phyloP scores from a whole-genome alignment of 306 rosid genomes.

The Inga laurina region DNA sequence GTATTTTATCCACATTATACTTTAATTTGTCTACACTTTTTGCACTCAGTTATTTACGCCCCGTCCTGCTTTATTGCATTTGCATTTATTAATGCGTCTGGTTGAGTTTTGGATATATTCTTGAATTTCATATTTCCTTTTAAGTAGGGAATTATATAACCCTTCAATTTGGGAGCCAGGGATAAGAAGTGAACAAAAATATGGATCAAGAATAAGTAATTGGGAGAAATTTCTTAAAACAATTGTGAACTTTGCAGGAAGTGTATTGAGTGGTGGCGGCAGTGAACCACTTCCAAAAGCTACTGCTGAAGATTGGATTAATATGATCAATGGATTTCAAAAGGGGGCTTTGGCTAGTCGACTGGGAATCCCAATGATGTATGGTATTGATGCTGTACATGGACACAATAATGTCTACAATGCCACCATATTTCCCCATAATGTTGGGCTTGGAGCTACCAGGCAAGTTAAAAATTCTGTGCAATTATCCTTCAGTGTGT shows the following conservation, averaged over 20 bases:
- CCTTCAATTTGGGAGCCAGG: not conserved
- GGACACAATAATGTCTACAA: conserved; percentile 95
- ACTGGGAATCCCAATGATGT: conserved; percentile 93
- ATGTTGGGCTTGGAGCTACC: conserved; percentile 92
- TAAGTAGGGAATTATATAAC: not conserved
- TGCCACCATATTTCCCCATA: conserved; percentile 96
- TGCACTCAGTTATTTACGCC: not conserved
- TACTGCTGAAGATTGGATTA: conserved; percentile 84
- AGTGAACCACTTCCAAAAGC: conserved; percentile 90
- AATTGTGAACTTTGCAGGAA: conserved; percentile 57
- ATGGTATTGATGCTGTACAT: conserved; percentile 98
- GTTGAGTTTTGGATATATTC: not conserved
- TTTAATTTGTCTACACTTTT: conserved; percentile 6
- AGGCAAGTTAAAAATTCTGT: conserved; percentile 61
- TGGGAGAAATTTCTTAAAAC: not conserved
- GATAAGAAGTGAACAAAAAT: not conserved
- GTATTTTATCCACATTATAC: not conserved
- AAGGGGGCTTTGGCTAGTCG: conserved; percentile 78
- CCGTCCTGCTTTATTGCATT: not conserved
- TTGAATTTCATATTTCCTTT: conserved; percentile 6
- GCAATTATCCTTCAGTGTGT: not conserved
- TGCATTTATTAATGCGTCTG: not conserved
- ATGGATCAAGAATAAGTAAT: conserved; percentile 10
- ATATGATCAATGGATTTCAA: conserved; percentile 87
- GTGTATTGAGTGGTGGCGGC: conserved; percentile 97